Evolutionary conservation across 805 yeast species (phyloP).

Genomic region (Saccharomycopsis malanga): DNA sequence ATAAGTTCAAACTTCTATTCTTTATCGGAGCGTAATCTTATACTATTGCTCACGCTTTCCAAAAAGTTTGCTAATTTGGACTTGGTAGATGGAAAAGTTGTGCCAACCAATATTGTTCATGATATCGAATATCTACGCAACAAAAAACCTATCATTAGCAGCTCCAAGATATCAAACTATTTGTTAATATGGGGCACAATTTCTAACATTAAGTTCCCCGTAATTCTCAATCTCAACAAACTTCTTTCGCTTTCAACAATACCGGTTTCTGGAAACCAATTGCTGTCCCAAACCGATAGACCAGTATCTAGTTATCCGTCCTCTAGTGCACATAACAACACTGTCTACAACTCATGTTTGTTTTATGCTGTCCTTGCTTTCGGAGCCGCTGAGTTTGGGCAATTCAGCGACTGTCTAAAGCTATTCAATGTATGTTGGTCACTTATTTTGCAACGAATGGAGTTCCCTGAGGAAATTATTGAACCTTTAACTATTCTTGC

Average conservation of each 20-base stretch:
- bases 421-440: conserved; percentile 42
- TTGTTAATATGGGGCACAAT: conserved; percentile 22
- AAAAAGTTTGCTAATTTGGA: conserved; percentile 20
- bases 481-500: conserved; percentile 40
- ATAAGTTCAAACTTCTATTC: conserved; percentile 21
- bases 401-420: conserved; percentile 30
- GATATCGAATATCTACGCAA: background rate
- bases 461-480: conserved; percentile 33
- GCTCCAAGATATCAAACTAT: conserved; percentile 20
- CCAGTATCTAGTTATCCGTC: background rate
- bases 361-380: conserved; percentile 40
- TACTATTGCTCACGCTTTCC: conserved; percentile 18
- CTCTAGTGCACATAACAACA: background rate
- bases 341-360: conserved; percentile 31
- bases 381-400: conserved; percentile 36
- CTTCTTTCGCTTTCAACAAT: conserved; percentile 14
- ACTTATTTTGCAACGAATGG: conserved; percentile 28
- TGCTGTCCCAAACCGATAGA: background rate
- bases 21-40: conserved; percentile 21
- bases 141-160: conserved; percentile 8
- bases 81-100: background rate
- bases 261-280: background rate
- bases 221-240: conserved; percentile 21
- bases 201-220: conserved; percentile 22
- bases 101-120: background rate